Evolutionary conservation across 1,284 basidiomycete genomes (phyloP), one percentile per base, ranked within the genome.

Genomic region (Trichosporon sp.): DNA sequence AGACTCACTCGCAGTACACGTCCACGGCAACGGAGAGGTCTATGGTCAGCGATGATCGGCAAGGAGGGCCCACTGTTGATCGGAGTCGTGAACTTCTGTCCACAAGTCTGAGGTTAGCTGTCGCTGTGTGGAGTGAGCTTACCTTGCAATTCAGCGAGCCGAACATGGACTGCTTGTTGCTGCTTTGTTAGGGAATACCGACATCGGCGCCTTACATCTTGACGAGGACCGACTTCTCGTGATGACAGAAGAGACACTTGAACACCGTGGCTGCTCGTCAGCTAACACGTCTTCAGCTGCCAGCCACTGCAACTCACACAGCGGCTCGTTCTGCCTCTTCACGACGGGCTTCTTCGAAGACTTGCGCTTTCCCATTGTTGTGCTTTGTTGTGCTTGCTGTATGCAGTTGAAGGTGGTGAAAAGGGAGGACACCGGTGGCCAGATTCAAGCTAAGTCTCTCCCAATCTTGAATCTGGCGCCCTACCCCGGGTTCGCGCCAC

Each of bases 291-390:
- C 26, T 26, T 26, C 26, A 26, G 68, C 68, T 1, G 8, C 35
- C 35, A 7, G 8, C 35, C 35, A 37, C 35, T 37, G 8, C 35
- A 46, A 66, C 78, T 67, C 56, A 81, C 80, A 76, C 21, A 80
- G 66, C 6, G 79, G 78, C 63, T 78, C 80, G 12, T 76, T 76
- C 70, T 75, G 76, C 71, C 75, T 78, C 70, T 79, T 80, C 1
- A 76, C 72, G 10, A 74, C 73, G 54, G 80, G 78, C 77, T 83
- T 81, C 72, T 78, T 78, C 21, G 83, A 78, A 11, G 81, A 79
- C 74, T 84, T 84, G 72, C 83, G 75, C 73, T 84, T 84, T 54
- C 83, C 83, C 83, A 84, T 84, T 84, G 8, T 43, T 79, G 69
- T 26, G 26, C 26, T 26, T 26, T 26, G 26, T 26, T 26, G 26